Evolutionary conservation across 208 protist species (phyloP), one percentile per base, ranked within the genome.

Genomic region (Leptomonas pyrrhocoris): DNA sequence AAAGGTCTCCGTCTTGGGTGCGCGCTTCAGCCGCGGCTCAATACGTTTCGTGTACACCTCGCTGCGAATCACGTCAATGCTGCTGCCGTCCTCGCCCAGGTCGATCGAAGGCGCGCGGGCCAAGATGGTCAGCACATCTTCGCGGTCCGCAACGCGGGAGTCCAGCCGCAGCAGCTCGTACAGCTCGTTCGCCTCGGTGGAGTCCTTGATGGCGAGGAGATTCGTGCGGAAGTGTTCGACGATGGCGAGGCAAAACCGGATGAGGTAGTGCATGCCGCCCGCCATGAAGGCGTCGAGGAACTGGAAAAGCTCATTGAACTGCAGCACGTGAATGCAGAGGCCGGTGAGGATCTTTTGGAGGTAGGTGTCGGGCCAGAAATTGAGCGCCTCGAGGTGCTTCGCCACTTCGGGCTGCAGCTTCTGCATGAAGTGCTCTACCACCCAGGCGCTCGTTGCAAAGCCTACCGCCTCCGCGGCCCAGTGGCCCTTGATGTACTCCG

Each of bases 131-230:
- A 43, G 64, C 30, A 94, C 62, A 62, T 96, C 92, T 13, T 74
- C 56, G 53, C 56, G 45, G 59, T 89, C 79, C 38, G 80, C 75
- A 21, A 85, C 69, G 53, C 73, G 81, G 34, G 73, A 69, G 76
- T 96, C 89, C 16, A 96, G 82, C 1, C 87, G 85, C 92, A 96
- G 94, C 36, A 95, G 92, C 65, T 96, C 92, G 67, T 94, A 96
- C 59, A 94, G 40, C 65, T 61, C 70, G 64, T 93, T 93, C 12
- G 84, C 83, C 19, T 92, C 77, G 25, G 59, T 72, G 0, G 73
- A 53, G 46, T 53, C 76, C 56, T 84, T 84, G 71, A 96, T 79
- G 16, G 61, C 60, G 16, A 96, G 72, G n/a, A 96, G 61, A 23
- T 88, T 49, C n/a, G 50, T 64, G 25, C 81, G 86, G 73, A 95